Conservation (phyloP, 1,139 yeast species). For the Pichia cactophila region DNA sequence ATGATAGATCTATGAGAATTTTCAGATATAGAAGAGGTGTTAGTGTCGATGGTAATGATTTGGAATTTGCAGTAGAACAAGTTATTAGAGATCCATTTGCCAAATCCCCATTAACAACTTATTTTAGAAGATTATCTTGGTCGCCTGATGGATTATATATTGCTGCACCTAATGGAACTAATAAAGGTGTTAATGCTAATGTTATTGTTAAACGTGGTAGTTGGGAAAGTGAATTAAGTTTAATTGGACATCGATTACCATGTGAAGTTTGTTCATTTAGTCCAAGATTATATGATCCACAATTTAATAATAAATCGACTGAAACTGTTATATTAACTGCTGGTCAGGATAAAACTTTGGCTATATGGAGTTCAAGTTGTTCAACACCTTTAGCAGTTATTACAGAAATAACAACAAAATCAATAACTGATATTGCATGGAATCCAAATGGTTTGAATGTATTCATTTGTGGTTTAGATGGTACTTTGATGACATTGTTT, state of each 20-base stretch:
- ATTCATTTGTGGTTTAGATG: slow-evolving; percentile 77
- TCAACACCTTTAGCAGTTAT: slow-evolving; percentile 60
- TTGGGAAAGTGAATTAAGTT: slow-evolving; percentile 83
- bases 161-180: slow-evolving; percentile 94
- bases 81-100: slow-evolving; percentile 76
- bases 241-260: slow-evolving; percentile 95
- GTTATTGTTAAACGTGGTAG: slow-evolving; percentile 84
- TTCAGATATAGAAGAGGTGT: slow-evolving; percentile 65
- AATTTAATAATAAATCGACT: slow-evolving; percentile 15
- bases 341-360: slow-evolving; percentile 69
- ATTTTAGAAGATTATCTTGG: slow-evolving; percentile 90
- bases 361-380: slow-evolving; percentile 59
- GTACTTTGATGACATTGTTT: slow-evolving; percentile 62
- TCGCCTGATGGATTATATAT: slow-evolving; percentile 96
- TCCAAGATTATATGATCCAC: slow-evolving; percentile 52
- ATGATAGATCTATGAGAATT: slow-evolving; percentile 83
- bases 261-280: slow-evolving; percentile 90
- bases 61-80: slow-evolving; percentile 81
- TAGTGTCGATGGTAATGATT: slow-evolving; percentile 43
- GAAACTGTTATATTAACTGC: slow-evolving; percentile 63
- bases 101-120: slow-evolving; percentile 86
- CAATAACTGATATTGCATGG: slow-evolving; percentile 74
- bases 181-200: slow-evolving; percentile 90
- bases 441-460: slow-evolving; percentile 67
- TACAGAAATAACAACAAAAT: slow-evolving; percentile 49